Evolutionary conservation across 139 green algal species (phyloP), one percentile per base, ranked within the genome.

Genomic region (Mesotaenium endlicherianum): DNA sequence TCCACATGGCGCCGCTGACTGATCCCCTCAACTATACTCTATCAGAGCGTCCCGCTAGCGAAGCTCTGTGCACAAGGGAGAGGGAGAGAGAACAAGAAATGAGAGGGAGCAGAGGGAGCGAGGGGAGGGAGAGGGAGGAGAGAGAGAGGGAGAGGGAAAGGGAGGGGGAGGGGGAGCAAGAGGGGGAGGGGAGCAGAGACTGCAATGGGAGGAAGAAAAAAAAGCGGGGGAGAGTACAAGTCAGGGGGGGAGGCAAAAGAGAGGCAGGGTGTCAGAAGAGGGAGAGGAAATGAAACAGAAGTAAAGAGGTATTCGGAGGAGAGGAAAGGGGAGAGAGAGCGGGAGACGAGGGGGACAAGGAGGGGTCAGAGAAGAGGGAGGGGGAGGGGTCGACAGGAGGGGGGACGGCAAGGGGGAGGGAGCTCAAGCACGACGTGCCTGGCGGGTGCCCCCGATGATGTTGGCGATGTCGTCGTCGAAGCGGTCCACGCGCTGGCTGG

Each of bases 381-480:
- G 20, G 20, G 53, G 20, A 34, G 53, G 20, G 53, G 53, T 64
- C 53, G 26, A 64, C 53, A 83, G 53, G 53, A 64, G 26, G 53
- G 26, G 20, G 20, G 20, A 34, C 26, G 53, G 53, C 53, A 64
- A 64, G 20, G 53, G 26, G 53, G 53, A 26, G 26, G 26, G 26
- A 64, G 53, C 26, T 64, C 20, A 26, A 64, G 26, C 20, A 26
- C 20, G 26, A 64, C 2, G 5, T 30, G 53, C 57, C 55, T 75
- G 74, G 41, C 80, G 45, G 30, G 80, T 81, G 14, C 87, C 87
- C n/a, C 87, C 83, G 17, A 95, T 77, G 42, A 95, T 94, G 82
- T 93, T 87, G 45, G 92, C 91, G 58, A 95, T 93, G 80, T 93
- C 89, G 30, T 93, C 87, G 77, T 95, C 90, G 60, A 95, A 95